A percentile compares a stretch with the other conserved stretches of the same genome.
phyloP scores from a whole-genome alignment of 176 grass and related monocot genomes.

The Poa annua region DNA sequence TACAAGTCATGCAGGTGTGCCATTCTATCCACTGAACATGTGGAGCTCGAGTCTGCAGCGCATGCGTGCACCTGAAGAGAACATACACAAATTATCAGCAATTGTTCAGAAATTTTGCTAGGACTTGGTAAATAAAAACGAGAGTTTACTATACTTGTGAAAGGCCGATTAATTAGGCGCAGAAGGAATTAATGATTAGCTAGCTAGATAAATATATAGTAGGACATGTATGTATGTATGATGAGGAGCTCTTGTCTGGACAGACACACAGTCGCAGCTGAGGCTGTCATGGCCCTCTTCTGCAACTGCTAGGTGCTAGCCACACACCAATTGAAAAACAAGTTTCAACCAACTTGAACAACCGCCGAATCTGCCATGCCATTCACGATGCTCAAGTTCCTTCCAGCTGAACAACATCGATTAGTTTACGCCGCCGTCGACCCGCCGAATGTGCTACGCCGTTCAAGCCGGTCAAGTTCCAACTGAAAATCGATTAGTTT shows the following conservation, averaged over 20 bases:
- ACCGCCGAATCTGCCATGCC: conserved; percentile 46
- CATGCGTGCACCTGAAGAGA: conserved; percentile 34
- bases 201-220: not conserved
- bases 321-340: conserved; percentile 32
- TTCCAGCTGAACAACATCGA: conserved; percentile 2
- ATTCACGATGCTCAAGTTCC: conserved; percentile 23
- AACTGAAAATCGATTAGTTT: not conserved
- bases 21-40: not conserved
- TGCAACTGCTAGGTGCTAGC: not conserved
- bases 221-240: not conserved
- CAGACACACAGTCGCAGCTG: conserved; percentile 37
- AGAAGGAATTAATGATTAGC: not conserved
- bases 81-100: not conserved
- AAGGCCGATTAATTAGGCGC: not conserved
- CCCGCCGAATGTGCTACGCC: conserved; percentile 34
- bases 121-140: not conserved
- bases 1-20: conserved; percentile 54
- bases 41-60: conserved; percentile 15
- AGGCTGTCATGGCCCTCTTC: conserved; percentile 43
- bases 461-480: conserved; percentile 21
- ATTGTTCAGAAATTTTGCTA: not conserved
- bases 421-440: conserved; percentile 31
- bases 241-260: conserved; percentile 36
- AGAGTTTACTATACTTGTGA: not conserved
- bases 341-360: conserved; percentile 38